Evolutionary conservation across 139 green algal genomes (phyloP).

Genomic region (Yamagishiella unicocca): DNA sequence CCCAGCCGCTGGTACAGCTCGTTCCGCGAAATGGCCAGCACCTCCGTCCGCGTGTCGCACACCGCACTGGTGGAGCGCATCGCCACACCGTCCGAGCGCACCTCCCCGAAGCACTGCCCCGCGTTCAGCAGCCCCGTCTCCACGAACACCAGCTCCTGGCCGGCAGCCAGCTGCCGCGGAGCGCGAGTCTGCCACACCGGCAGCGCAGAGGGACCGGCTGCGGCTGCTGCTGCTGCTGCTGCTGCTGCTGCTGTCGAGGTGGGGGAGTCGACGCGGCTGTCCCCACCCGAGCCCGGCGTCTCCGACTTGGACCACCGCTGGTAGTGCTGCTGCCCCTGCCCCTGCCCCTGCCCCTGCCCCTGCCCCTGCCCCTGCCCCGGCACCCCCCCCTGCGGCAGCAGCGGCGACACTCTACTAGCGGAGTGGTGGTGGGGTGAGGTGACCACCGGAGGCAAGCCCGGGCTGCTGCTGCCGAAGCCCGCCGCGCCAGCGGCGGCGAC

Average conservation of each 20-base stretch:
- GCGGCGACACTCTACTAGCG: too few relatives aligned
- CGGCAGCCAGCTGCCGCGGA: background rate
- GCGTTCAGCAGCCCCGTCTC: conserved; percentile 24
- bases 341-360: too few relatives aligned
- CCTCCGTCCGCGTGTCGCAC: conserved; percentile 31
- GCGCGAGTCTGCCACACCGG: conserved; percentile 29
- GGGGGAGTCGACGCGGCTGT: too few relatives aligned
- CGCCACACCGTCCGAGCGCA: conserved; percentile 4
- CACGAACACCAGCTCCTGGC: conserved; percentile 28
- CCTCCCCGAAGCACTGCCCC: conserved; percentile 47
- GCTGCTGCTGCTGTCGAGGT: too few relatives aligned
- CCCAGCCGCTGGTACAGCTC: conserved; percentile 30
- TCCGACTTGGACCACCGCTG: too few relatives aligned
- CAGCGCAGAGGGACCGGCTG: background rate
- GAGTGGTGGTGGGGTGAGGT: too few relatives aligned
- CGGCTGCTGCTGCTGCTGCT: too few relatives aligned
- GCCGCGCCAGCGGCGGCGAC: background rate
- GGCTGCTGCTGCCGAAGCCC: background rate
- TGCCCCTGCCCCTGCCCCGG: too few relatives aligned
- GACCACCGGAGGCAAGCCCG: too few relatives aligned
- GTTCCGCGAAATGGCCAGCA: conserved; percentile 11
- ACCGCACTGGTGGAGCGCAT: conserved; percentile 18
- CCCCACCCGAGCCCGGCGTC: too few relatives aligned
- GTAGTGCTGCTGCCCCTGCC: too few relatives aligned
- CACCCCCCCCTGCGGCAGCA: too few relatives aligned